A percentile compares a stretch with the other conserved stretches of the same genome.
phyloP scores from a whole-genome alignment of 495 filamentous ascomycete genomes.

The Neurospora sp. region DNA sequence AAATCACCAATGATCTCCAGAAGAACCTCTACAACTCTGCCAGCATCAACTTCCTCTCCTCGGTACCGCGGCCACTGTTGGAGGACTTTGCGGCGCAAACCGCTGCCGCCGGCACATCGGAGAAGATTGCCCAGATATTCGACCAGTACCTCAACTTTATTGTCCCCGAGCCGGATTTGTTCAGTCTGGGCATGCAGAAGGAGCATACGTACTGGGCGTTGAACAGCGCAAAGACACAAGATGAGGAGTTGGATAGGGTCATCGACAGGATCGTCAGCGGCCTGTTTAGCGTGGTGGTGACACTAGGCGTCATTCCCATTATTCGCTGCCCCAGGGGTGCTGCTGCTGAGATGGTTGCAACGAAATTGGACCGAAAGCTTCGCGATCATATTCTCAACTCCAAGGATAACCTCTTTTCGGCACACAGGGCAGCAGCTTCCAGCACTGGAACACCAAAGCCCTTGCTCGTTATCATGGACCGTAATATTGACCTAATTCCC shows the following conservation, averaged over 20 bases:
- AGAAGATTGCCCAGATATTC: conserved; percentile 83
- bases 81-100: conserved; percentile 93
- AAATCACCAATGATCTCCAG: conserved; percentile 79
- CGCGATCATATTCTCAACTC: conserved; percentile 96
- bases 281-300: conserved; percentile 91
- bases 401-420: conserved; percentile 84
- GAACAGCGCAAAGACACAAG: conserved; percentile 84
- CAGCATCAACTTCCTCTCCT: conserved; percentile 95
- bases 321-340: conserved; percentile 87
- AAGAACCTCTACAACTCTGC: conserved; percentile 85
- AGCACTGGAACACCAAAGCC: conserved; percentile 54
- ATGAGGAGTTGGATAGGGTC: conserved; percentile 76
- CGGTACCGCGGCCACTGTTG: conserved; percentile 81
- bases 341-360: conserved; percentile 88
- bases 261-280: conserved; percentile 90
- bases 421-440: conserved; percentile 29
- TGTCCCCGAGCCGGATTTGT: conserved; percentile 89
- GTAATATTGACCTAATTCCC: conserved; percentile 92
- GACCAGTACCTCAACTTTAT: conserved; percentile 99
- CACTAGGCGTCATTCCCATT: conserved; percentile 58
- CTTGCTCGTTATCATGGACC: conserved; percentile 81
- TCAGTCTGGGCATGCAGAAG: conserved; percentile 86
- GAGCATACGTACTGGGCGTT: conserved; percentile 79
- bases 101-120: conserved; percentile 69
- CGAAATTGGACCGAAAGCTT: conserved; percentile 88